Evolutionary conservation across 805 yeast species (phyloP), one percentile per base, ranked within the genome.

Genomic region (Kazachstania bromeliacearum): DNA sequence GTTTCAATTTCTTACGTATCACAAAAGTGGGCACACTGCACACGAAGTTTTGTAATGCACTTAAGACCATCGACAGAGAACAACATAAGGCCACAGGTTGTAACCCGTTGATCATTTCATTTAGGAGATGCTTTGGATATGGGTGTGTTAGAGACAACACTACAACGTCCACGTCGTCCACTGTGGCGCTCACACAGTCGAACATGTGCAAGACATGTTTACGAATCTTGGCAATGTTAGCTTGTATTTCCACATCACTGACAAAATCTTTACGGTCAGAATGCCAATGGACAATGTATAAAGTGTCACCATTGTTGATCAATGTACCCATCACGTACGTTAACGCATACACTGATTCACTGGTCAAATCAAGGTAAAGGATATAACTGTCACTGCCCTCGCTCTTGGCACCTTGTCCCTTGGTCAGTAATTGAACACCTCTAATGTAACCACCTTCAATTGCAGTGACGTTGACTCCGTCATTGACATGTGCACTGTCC

Each of bases 281-380:
- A 21, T 51, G 54, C 52, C 55, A 51, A 36, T 57, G 53, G 13
- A 85, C 75, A 15, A 85, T 73, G 53, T 82, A 84, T 37, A 87
- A 59, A 0, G 87, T 85, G 36, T 85, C 81, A 0, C 92, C 92
- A 50, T 84, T 87, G 16, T 78, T 80, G 32, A 87, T 66, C 0
- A 85, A 79, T 0, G 94, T 74, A 2, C 96, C 96, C 46, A 88
- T 67, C 29, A 87, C 74, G 82, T 95, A 87, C 50, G 85, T 92
- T 16, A 88, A 65, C 0, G 96, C 92, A 57, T 81, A 82, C 26
- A 70, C 67, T 2, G 94, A 79, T 53, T 85, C 96, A 0, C 85
- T 81, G 3, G 89, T 77, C 43, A 81, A 70, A 55, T 88, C 96
- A 64, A 81, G 73, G 50, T 92, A 85, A 15, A 85, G 70, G 33